Evolutionary conservation across 2,329 filamentous ascomycete genomes (phyloP).

Genomic region (Penicillium griseofulvum): DNA sequence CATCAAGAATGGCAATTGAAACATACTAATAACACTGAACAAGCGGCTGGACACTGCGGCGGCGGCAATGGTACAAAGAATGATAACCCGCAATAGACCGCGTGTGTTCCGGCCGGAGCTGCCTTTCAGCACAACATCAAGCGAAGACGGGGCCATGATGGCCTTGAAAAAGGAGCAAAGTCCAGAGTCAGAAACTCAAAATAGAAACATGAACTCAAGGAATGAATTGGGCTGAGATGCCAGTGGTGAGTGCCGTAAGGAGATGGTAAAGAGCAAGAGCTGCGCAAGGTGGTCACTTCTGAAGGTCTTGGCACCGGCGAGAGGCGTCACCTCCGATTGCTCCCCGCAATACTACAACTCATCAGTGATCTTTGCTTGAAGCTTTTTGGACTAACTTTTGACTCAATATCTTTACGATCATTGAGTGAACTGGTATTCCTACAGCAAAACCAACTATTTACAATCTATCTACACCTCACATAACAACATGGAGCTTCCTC

Average conservation of each 20-base stretch:
- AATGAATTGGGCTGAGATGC: slow-evolving; percentile 21
- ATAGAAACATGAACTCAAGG: slow-evolving; percentile 28
- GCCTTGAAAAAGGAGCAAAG: slow-evolving; percentile 35
- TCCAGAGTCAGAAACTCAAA: slow-evolving; percentile 25
- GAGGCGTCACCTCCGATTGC: slow-evolving; percentile 29
- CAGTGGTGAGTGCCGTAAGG: slow-evolving; percentile 22
- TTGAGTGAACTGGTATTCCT: background rate
- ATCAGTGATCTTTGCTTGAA: background rate
- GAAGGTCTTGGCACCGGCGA: slow-evolving; percentile 38
- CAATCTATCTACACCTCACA: background rate
- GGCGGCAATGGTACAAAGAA: slow-evolving; percentile 85
- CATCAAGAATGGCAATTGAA: slow-evolving; percentile 2
- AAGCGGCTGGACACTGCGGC: slow-evolving; percentile 90
- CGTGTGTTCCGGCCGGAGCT: slow-evolving; percentile 77
- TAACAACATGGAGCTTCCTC: slow-evolving; percentile 29
- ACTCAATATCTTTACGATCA: background rate
- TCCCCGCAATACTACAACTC: slow-evolving; percentile 30
- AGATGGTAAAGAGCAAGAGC: slow-evolving; percentile 27
- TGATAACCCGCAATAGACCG: slow-evolving; percentile 81
- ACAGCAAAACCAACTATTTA: background rate
- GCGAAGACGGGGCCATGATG: slow-evolving; percentile 46
- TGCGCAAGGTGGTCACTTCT: slow-evolving; percentile 46
- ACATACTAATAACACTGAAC: slow-evolving; percentile 96
- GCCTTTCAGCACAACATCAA: slow-evolving; percentile 68
- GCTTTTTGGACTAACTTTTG: background rate